Conservation (phyloP, 176 grass and related monocot genomes). For the Pontederia paniculata region DNA sequence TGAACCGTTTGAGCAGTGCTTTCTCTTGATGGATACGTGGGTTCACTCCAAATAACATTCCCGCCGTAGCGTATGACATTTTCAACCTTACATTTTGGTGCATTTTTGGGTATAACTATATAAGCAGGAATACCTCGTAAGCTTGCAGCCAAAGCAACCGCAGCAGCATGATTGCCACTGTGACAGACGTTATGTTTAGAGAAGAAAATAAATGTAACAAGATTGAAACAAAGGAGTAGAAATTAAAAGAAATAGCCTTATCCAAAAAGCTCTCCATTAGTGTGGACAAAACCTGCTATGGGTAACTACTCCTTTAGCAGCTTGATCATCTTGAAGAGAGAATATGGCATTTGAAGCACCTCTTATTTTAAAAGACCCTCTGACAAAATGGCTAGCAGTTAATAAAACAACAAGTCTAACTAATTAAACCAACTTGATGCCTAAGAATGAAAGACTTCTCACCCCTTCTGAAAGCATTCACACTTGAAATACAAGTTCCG, state of each 20-base stretch:
- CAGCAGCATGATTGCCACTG: constrained; percentile 93
- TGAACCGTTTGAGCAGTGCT: constrained; percentile 47
- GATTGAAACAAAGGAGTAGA: background rate
- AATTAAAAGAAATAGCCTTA: background rate
- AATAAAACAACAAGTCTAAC: background rate
- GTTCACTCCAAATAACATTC: constrained; percentile 66
- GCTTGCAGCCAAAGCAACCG: constrained; percentile 75
- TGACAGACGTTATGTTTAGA: background rate
- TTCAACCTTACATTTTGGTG: constrained; percentile 79
- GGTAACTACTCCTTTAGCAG: constrained; percentile 74
- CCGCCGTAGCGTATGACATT: constrained; percentile 80
- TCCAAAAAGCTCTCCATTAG: background rate
- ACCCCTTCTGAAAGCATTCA: constrained; percentile 96
- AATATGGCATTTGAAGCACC: constrained; percentile 94
- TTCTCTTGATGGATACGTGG: constrained; percentile 65
- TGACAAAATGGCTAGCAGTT: constrained; percentile 4
- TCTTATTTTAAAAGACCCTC: constrained; percentile 87
- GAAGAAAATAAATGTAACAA: background rate
- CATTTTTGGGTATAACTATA: constrained; percentile 73
- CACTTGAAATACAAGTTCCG: constrained; percentile 86
- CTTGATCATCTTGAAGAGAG: constrained; percentile 51
- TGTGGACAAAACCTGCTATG: constrained; percentile 66
- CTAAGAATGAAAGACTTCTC: constrained; percentile 19
- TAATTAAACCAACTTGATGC: constrained; percentile 7
- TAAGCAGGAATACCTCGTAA: constrained; percentile 80